Base-by-base conservation (phyloP, 1,139 yeast genomes). In the Geotrichum cucujoidarum region DNA sequence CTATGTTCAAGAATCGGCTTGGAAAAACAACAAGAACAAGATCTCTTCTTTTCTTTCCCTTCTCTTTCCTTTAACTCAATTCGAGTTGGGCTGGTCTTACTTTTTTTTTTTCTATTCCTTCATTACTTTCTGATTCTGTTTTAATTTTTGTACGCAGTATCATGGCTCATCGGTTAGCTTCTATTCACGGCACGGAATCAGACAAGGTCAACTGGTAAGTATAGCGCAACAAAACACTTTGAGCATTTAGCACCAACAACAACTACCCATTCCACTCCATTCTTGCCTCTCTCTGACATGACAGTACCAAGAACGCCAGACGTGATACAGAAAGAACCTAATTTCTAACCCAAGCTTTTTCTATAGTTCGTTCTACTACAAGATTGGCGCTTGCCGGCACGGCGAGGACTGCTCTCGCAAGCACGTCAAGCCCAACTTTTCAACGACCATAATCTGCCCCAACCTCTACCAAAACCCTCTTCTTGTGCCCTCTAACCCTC, bases 311-410 rank as follows among this genome's bases (percentile, higher is more conserved):
- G n/a, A n/a, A n/a, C n/a, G n/a, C n/a, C n/a, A n/a, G n/a, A n/a
- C n/a, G n/a, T n/a, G n/a, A n/a, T n/a, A n/a, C n/a, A n/a, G n/a
- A n/a, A n/a, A n/a, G n/a, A n/a, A n/a, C n/a, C n/a, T n/a, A n/a
- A 5, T 32, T 32, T 32, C 35, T 32, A 17, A 14, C 16, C 8
- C 17, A 21, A 24, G 16, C 35, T 32, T 11, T 24, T 33, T 4
- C 18, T 32, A 22, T 42, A 54, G 77, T 56, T 69, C 76, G 39
- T 90, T 90, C 64, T 90, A 83, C 66, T 74, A 76, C 54, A 86
- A 83, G 63, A 86, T 89, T 34, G 97, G 97, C 1, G 95, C 96
- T 0, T 90, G 97, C 62, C 74, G 97, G 51, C 97, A 90, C 63
- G 97, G 97, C 1, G 90, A 83, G 53, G 83, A 81, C 58, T 90